Conservation (phyloP, 148 eudicot species). For the Amaranthus cruentus region DNA sequence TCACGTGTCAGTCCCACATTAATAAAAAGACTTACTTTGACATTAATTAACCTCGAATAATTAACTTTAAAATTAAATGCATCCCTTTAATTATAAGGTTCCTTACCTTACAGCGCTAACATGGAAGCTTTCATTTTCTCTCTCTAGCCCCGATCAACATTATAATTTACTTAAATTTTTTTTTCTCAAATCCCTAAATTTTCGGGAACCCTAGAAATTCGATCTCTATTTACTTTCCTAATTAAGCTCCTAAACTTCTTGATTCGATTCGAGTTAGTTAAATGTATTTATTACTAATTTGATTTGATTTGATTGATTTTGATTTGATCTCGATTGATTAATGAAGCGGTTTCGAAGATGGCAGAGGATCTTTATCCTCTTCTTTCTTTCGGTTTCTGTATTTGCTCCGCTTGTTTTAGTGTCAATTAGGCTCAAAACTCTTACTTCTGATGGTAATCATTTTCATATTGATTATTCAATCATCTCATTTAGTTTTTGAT, state of each 20-base stretch:
- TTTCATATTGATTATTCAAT: neutral
- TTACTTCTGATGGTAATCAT: slow-evolving; percentile 43
- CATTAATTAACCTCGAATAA: too few relatives aligned
- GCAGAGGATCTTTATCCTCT: slow-evolving; percentile 91
- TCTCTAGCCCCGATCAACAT: slow-evolving; percentile 13
- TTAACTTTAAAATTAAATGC: too few relatives aligned
- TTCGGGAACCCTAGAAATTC: slow-evolving; percentile 27
- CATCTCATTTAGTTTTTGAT: neutral
- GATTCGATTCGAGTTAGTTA: neutral
- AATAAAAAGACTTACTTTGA: too few relatives aligned
- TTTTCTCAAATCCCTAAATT: slow-evolving; percentile 24
- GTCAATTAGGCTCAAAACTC: slow-evolving; percentile 38
- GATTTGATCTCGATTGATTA: slow-evolving; percentile 22
- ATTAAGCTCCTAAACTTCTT: neutral
- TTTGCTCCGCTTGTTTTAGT: slow-evolving; percentile 59
- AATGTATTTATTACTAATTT: neutral
- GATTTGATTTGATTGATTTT: neutral
- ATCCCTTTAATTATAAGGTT: slow-evolving; percentile 8
- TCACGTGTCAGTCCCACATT: too few relatives aligned
- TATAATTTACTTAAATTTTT: neutral
- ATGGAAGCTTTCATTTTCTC: slow-evolving; percentile 22
- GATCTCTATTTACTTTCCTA: too few relatives aligned
- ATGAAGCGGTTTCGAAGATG: slow-evolving; percentile 67
- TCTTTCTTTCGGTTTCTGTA: slow-evolving; percentile 56
- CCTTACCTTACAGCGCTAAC: slow-evolving; percentile 20